Evolutionary conservation across 257 asterid genomes (phyloP).

Genomic region (Dorcoceras hygrometricum): DNA sequence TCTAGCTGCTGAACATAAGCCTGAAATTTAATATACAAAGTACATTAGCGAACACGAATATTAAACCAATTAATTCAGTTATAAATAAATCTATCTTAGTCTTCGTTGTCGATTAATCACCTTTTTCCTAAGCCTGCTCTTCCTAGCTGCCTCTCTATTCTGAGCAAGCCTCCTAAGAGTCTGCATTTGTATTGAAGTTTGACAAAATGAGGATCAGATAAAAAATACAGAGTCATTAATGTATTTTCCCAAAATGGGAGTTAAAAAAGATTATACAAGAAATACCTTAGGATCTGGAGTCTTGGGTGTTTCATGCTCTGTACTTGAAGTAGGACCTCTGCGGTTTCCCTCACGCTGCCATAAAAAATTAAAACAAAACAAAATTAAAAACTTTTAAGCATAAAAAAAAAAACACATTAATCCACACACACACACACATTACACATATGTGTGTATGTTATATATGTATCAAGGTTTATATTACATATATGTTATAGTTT

Average conservation of each 20-base stretch:
- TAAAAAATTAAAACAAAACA: slow-evolving; percentile 22
- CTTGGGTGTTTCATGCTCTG: slow-evolving; percentile 70
- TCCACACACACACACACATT: slow-evolving; percentile 24
- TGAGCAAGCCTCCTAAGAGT: slow-evolving; percentile 88
- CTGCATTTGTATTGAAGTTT: slow-evolving; percentile 35
- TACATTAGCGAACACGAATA: not conserved
- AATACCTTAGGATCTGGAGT: slow-evolving; percentile 87
- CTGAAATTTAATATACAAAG: slow-evolving; percentile 37
- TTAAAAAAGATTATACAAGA: not conserved
- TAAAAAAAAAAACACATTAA: slow-evolving; percentile 1
- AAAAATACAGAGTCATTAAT: not conserved
- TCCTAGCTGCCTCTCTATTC: slow-evolving; percentile 96
- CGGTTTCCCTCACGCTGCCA: slow-evolving; percentile 78
- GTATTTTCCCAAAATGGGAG: not conserved
- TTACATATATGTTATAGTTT: slow-evolving; percentile 13
- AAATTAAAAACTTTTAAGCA: slow-evolving; percentile 2
- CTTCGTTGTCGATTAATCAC: slow-evolving; percentile 19
- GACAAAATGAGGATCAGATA: not conserved
- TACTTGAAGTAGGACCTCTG: slow-evolving; percentile 56
- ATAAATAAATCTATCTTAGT: not conserved
- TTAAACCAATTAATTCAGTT: not conserved
- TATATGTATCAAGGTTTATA: too few relatives aligned
- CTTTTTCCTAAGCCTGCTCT: slow-evolving; percentile 90
- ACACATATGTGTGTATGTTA: not conserved
- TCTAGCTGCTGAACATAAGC: slow-evolving; percentile 96